Base-by-base conservation (phyloP, 176 grass and related monocot genomes). In the Melocanna baccifera region DNA sequence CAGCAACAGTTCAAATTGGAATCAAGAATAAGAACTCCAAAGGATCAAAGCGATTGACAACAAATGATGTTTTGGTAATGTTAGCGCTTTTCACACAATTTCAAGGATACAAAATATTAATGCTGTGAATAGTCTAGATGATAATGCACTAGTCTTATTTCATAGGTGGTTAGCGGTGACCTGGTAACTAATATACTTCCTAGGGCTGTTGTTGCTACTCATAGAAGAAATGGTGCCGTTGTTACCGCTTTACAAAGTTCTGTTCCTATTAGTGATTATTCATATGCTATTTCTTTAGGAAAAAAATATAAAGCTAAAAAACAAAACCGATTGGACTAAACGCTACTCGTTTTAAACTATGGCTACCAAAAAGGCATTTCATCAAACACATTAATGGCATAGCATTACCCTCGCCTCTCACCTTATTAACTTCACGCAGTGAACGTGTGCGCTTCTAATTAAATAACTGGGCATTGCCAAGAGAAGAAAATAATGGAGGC, bases 231-330 rank as follows among this genome's bases (percentile, higher is more conserved):
- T 77, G 89, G 96, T 83, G 96, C 96, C 48, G 93, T 82, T 83
- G 91, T 95, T 83, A 96, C 93, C 78, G 83, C 96, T 67, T 89
- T 98, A 72, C 76, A 92, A 47, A 95, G 96, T 86, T 82, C 83
- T 61, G 76, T 92, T 83, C 96, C 93, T 89, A 77, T 94, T 52
- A 98, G 91, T 70, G 96, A 91, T 71, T 83, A 83, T 87, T 88
- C 91, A 81, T 91, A 96, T 77, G 87, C 79, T 78, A 58, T 70
- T 81, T 73, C 89, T 79, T 90, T 93, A 62, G 91, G 89, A 85
- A 93, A 93, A 68, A 98, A 98, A 86, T 93, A 98, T 81, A 98
- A 98, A 82, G 91, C 89, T 84, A 98, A 93, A 68, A 95, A 95
- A 85, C 91, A 89, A 91, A 87, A 63, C 37, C 72, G 86, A 61